Base-by-base conservation (phyloP, 1,139 yeast genomes). In the Barnettozyma hawaiiensis region DNA sequence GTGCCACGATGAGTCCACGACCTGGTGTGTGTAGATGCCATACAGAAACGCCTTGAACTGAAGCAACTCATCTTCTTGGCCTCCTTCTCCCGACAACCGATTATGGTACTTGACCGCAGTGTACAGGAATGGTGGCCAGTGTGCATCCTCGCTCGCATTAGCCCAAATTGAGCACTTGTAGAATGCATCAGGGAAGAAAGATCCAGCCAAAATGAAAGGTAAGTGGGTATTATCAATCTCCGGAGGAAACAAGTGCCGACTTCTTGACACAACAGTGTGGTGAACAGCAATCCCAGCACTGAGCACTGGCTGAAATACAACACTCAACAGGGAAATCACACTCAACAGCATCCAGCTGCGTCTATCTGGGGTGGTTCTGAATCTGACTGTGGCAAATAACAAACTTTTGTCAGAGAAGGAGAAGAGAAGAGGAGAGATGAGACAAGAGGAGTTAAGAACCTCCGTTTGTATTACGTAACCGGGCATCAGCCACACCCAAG, bases 1-100 rank as follows among this genome's bases (percentile, higher is more conserved):
- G 54, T 79, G 85, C 85, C 85, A 79, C 20, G 79, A 65, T 0
- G 76, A 70, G 48, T 78, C 85, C 1, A 78, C 66, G 0, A 76
- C 66, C 48, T 79, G 84, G 54, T 79, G 85, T 1, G 76, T 61
- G 43, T 76, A 66, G 0, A 76, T 55, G 0, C 84, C 85, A 43
- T 68, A 65, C 2, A 78, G 52, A 50, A 79, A 78, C 0, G 80
- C 71, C 47, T 71, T 70, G 20, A 79, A 57, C 11, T 58, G 54
- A 32, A 55, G 35, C 2, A 58, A 47, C 5, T 52, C 56, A 9
- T 51, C 51, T 18, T 27, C n/a, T 8, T n/a, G 16, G 7, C 3
- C 8, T 2, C 29, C 29, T 9, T 5, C 11, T 26, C 9, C 3
- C 14, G 67, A 66, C 40, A 59, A 57, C 21, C 60, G 60, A 23